A percentile compares a stretch with the other conserved stretches of the same genome.
phyloP scores from a whole-genome alignment of 192 early-diverging fungal genomes.

The Backusella tuberculispora region DNA sequence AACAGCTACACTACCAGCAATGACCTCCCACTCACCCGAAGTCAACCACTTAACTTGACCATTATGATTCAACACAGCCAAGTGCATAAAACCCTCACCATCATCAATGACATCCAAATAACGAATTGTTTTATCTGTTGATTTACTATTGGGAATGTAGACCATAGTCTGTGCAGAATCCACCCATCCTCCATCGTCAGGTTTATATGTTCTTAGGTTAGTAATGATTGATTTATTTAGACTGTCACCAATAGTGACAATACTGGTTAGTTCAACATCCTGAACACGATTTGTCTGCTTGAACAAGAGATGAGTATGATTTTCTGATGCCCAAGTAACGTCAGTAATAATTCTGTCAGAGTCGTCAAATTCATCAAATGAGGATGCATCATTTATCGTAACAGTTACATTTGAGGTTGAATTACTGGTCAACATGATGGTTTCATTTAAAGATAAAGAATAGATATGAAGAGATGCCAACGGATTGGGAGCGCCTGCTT shows the following conservation, averaged over 20 bases:
- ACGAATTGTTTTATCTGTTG: slow-evolving; percentile 39
- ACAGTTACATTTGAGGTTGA: slow-evolving; percentile 27
- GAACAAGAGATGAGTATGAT: slow-evolving; percentile 65
- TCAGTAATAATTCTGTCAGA: slow-evolving; percentile 83
- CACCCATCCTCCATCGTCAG: slow-evolving; percentile 75
- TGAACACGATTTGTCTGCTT: slow-evolving; percentile 91
- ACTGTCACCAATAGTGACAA: slow-evolving; percentile 53
- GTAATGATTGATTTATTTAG: slow-evolving; percentile 23
- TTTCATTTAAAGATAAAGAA: slow-evolving; percentile 25
- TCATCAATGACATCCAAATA: slow-evolving; percentile 72
- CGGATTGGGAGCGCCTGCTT: slow-evolving; percentile 89
- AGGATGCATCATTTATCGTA: slow-evolving; percentile 8
- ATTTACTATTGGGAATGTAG: slow-evolving; percentile 38
- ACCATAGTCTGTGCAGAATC: slow-evolving; percentile 59
- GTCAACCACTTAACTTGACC: slow-evolving; percentile 53
- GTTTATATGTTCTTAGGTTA: slow-evolving; percentile 58
- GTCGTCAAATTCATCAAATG: slow-evolving; percentile 53
- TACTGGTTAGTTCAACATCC: slow-evolving; percentile 72
- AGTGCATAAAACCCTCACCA: slow-evolving; percentile 64
- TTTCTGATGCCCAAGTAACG: slow-evolving; percentile 78
- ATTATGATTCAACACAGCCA: slow-evolving; percentile 60
- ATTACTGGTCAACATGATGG: slow-evolving; percentile 31
- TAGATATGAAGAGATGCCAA: slow-evolving; percentile 74
- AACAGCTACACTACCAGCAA: slow-evolving; percentile 46
- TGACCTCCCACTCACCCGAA: slow-evolving; percentile 72